Evolutionary conservation across 768 basidiomycete genomes (phyloP).

Genomic region (Clavaria fumosa): DNA sequence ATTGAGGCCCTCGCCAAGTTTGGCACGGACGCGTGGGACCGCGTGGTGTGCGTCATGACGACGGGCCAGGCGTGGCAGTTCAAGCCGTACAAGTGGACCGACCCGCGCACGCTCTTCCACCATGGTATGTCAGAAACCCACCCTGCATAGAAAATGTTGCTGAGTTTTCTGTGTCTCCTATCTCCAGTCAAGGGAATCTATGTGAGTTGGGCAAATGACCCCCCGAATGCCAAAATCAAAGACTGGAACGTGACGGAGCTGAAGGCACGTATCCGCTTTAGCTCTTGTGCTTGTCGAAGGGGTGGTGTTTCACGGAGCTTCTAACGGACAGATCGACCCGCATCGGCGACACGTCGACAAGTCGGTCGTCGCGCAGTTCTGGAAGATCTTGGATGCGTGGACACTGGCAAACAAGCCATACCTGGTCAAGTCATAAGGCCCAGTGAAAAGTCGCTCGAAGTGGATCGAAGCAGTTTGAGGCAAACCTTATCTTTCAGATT

Average conservation of each 20-base stretch:
- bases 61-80: conserved; percentile 99
- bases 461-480: too few species aligned
- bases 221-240: conserved; percentile 73
- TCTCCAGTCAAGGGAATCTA: conserved; percentile 83
- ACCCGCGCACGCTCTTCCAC: conserved; percentile 84
- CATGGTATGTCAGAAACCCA: conserved; percentile 63
- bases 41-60: conserved; percentile 95
- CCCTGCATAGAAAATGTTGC: too few species aligned
- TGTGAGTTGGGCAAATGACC: conserved; percentile 88
- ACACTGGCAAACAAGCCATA: conserved; percentile 67
- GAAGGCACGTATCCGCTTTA: too few species aligned
- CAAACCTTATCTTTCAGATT: too few species aligned
- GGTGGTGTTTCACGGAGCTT: conserved; percentile 97
- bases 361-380: conserved; percentile 88
- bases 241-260: conserved; percentile 97
- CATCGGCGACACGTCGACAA: conserved; percentile 86
- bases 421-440: conserved; percentile 29
- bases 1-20: conserved; percentile 89
- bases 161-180: not conserved
- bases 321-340: conserved; percentile 85
- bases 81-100: conserved; percentile 90
- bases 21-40: conserved; percentile 86
- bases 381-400: conserved; percentile 86
- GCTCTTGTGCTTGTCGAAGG: too few species aligned
- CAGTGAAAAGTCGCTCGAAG: not conserved